These are phyloP conservation scores for Solidago caesia DNA, from an alignment of 129 eudicot species.

Conservation along the genomic window DNA sequence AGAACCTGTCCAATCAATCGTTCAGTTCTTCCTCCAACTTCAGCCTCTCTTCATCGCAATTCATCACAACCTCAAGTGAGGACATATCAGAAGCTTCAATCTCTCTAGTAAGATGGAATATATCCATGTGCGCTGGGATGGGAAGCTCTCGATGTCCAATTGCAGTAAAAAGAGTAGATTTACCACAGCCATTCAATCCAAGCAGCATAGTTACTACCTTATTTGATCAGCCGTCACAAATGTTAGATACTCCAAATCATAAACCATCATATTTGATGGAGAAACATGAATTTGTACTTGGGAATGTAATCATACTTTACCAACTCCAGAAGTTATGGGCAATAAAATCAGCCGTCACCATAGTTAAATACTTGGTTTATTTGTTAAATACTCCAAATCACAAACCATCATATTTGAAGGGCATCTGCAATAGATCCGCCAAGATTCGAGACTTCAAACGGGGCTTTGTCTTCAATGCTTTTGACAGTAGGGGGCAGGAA, in stretches of 20 bases:
- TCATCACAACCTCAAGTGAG: slow-evolving; percentile 87
- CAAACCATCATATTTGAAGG: slow-evolving; percentile 58
- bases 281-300: too few relatives aligned
- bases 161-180: slow-evolving; percentile 83
- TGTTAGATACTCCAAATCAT: too few relatives aligned
- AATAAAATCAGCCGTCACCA: slow-evolving; percentile 8
- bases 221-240: too few relatives aligned
- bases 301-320: too few relatives aligned
- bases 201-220: too few relatives aligned
- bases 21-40: slow-evolving; percentile 74
- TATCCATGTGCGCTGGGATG: slow-evolving; percentile 94
- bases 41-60: slow-evolving; percentile 90
- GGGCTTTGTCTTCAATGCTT: slow-evolving; percentile 69
- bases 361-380: slow-evolving; percentile 13
- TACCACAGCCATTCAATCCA: slow-evolving; percentile 94
- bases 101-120: slow-evolving; percentile 83
- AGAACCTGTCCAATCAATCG: slow-evolving; percentile 59
- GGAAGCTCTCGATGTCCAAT: slow-evolving; percentile 88
- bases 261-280: too few relatives aligned
- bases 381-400: slow-evolving; percentile 23
- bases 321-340: slow-evolving; percentile 9
- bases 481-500: slow-evolving; percentile 75
- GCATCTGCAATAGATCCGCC: slow-evolving; percentile 83
- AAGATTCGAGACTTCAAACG: slow-evolving; percentile 83
- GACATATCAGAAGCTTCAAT: slow-evolving; percentile 98